A percentile compares a stretch with the other conserved stretches of the same genome.
phyloP scores from a whole-genome alignment of 306 rosid genomes.

The Dalbergia cochinchinensis region DNA sequence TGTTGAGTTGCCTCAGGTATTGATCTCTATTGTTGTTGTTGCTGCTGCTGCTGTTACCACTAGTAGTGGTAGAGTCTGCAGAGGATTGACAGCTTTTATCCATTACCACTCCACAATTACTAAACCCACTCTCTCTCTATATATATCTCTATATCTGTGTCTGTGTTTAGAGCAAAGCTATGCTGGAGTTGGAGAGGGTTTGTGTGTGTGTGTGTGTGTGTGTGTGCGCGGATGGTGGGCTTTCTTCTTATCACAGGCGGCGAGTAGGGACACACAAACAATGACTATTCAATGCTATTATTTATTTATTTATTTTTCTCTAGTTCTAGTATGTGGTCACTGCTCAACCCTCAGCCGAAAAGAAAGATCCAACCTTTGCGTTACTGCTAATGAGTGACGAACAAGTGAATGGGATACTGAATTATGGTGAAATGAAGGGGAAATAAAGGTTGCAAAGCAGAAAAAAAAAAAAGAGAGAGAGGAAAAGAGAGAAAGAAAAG shows the following conservation, averaged over 20 bases:
- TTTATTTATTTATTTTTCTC: neutral
- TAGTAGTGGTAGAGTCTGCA: slow-evolving; percentile 42
- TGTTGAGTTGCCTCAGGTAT: slow-evolving; percentile 80
- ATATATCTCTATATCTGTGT: neutral
- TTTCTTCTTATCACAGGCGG: slow-evolving; percentile 45
- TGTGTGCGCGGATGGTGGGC: slow-evolving; percentile 40
- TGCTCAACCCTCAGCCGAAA: neutral
- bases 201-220: slow-evolving; percentile 35
- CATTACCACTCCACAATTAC: slow-evolving; percentile 24
- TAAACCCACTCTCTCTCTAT: neutral
- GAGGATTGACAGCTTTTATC: slow-evolving; percentile 57
- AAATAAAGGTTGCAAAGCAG: neutral
- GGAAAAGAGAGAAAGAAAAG: neutral
- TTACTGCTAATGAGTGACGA: neutral
- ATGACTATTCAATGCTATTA: neutral
- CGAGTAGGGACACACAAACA: slow-evolving; percentile 46
- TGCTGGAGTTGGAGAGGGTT: neutral
- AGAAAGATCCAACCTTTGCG: neutral
- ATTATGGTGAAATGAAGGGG: neutral
- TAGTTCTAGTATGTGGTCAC: neutral
- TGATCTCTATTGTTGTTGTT: slow-evolving; percentile 42
- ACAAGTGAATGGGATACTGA: neutral
- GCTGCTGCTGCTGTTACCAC: neutral
- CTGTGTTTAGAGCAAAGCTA: slow-evolving; percentile 2
- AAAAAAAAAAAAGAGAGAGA: neutral